Evolutionary conservation across 345 rosid species (phyloP).

Genomic region (Streptanthus diversifolius): DNA sequence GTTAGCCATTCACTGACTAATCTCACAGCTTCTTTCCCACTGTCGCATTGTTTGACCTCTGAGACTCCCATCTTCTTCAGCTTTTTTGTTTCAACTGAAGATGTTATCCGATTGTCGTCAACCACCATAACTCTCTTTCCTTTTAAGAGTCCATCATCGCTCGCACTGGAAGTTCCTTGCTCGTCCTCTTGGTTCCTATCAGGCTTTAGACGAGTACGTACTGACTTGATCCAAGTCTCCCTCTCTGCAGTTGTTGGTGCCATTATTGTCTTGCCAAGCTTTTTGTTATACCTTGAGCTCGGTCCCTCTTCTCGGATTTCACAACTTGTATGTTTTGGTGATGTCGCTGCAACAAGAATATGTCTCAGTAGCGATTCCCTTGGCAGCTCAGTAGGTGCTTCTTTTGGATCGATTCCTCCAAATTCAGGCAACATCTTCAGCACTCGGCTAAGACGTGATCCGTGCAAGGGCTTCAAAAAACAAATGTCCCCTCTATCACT

Average conservation of each 20-base stretch:
- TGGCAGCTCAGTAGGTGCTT: conserved; percentile 12
- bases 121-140: conserved; percentile 66
- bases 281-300: conserved; percentile 29
- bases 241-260: neutral
- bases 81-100: conserved; percentile 20
- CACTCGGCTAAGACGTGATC: conserved; percentile 50
- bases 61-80: conserved; percentile 54
- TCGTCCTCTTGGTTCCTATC: neutral
- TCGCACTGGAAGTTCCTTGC: conserved; percentile 6
- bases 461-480: conserved; percentile 61
- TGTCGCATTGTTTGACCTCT: conserved; percentile 38
- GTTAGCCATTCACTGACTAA: conserved; percentile 33
- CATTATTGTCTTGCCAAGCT: conserved; percentile 30
- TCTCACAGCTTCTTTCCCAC: conserved; percentile 59
- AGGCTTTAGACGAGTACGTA: conserved; percentile 9
- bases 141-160: conserved; percentile 28
- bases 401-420: conserved; percentile 34
- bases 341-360: neutral
- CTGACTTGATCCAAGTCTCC: neutral
- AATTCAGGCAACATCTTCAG: conserved; percentile 64
- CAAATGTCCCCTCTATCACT: conserved; percentile 35
- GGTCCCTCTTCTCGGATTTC: conserved; percentile 32
- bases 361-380: conserved; percentile 22
- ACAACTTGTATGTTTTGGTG: neutral
- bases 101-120: conserved; percentile 44